Evolutionary conservation across 345 rosid genomes (phyloP).

Genomic region (Luvunga scandens): DNA sequence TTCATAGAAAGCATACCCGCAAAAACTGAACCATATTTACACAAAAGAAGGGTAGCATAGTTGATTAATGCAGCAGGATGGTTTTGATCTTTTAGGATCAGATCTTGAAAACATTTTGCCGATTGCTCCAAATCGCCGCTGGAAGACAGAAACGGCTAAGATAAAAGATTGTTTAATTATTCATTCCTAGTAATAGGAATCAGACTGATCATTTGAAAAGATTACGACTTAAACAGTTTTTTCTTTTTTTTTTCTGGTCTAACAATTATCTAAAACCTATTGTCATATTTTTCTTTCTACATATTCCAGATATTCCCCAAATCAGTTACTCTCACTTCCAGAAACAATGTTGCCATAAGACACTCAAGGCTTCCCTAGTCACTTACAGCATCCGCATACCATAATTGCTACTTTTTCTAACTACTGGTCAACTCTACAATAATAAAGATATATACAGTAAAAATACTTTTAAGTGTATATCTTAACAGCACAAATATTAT

Average conservation of each 20-base stretch:
- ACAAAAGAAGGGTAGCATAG: constrained; percentile 80
- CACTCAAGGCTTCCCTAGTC: not conserved
- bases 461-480: not conserved
- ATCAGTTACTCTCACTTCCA: no score
- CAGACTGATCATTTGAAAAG: no score
- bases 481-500: not conserved
- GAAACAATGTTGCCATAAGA: not conserved
- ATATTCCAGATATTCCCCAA: not conserved
- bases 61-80: constrained; percentile 89
- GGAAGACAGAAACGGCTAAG: constrained; percentile 21
- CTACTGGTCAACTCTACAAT: not conserved
- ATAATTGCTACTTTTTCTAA: not conserved
- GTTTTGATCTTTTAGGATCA: constrained; percentile 83
- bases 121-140: constrained; percentile 85
- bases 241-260: no score
- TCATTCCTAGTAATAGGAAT: no score
- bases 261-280: not conserved
- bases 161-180: not conserved
- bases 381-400: not conserved
- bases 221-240: no score
- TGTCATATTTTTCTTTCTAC: not conserved
- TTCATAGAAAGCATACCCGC: constrained; percentile 59
- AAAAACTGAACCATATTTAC: constrained; percentile 69
- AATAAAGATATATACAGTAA: no score
- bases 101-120: constrained; percentile 81